Evolutionary conservation across 495 filamentous ascomycete genomes (phyloP).

Genomic region (Evansstolkia leycettana): DNA sequence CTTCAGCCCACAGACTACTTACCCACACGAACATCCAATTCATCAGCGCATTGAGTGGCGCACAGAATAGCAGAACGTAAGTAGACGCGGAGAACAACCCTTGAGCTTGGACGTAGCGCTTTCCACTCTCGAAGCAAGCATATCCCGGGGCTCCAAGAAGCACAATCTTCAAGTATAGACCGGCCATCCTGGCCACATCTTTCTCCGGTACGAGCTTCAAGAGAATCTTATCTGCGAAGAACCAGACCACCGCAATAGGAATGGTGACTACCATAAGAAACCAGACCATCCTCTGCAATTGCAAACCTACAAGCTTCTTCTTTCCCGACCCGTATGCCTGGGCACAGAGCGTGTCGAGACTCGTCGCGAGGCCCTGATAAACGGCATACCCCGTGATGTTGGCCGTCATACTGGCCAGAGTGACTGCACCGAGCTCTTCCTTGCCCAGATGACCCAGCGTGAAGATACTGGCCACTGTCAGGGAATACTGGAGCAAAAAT

Average conservation of each 20-base stretch:
- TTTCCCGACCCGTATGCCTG: conserved; percentile 66
- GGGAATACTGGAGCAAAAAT: conserved; percentile 63
- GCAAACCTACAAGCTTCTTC: conserved; percentile 56
- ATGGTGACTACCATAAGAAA: conserved; percentile 53
- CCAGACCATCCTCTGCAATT: conserved; percentile 56
- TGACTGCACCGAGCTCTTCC: conserved; percentile 51
- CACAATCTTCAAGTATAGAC: conserved; percentile 53
- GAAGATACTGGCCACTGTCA: conserved; percentile 60
- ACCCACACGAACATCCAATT: conserved; percentile 69
- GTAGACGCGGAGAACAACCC: conserved; percentile 58
- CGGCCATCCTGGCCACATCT: conserved; percentile 50
- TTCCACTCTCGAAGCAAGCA: conserved; percentile 58
- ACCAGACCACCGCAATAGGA: conserved; percentile 55
- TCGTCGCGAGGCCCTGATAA: conserved; percentile 61
- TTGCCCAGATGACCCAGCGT: conserved; percentile 54
- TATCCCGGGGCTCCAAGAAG: conserved; percentile 57
- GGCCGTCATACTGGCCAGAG: conserved; percentile 55
- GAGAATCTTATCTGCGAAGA: conserved; percentile 46
- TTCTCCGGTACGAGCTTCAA: conserved; percentile 51
- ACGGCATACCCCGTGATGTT: conserved; percentile 64
- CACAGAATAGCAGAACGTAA: conserved; percentile 54
- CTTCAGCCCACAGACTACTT: conserved; percentile 10
- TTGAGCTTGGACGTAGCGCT: conserved; percentile 65
- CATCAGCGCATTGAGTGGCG: conserved; percentile 59
- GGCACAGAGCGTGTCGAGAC: conserved; percentile 62